Evolutionary conservation across 1,139 yeast genomes (phyloP).

Genomic region (Fermentozyma sake): DNA sequence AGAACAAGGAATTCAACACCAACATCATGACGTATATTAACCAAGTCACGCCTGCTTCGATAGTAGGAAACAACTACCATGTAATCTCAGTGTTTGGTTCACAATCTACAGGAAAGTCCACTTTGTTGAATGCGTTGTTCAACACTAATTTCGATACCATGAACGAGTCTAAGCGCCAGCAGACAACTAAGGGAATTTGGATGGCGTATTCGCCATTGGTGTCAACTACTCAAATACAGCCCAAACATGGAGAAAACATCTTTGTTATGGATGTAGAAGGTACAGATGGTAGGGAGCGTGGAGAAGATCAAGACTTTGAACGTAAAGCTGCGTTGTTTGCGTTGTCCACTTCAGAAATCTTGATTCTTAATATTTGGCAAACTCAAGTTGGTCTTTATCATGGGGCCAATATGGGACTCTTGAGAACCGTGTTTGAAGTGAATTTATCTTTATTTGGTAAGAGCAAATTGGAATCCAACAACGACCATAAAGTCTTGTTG

Average conservation of each 20-base stretch:
- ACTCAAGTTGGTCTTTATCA: slow-evolving; percentile 94
- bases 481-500: slow-evolving; percentile 63
- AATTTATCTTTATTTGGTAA: slow-evolving; percentile 74
- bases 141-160: slow-evolving; percentile 88
- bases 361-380: slow-evolving; percentile 94
- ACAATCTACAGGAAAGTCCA: slow-evolving; percentile 94
- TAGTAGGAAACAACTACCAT: slow-evolving; percentile 73
- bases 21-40: slow-evolving; percentile 32
- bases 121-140: slow-evolving; percentile 78
- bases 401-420: slow-evolving; percentile 94
- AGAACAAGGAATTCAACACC: slow-evolving; percentile 59
- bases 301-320: slow-evolving; percentile 97
- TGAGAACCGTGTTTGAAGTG: slow-evolving; percentile 95
- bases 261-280: slow-evolving; percentile 96
- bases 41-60: slow-evolving; percentile 28
- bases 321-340: slow-evolving; percentile 95
- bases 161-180: slow-evolving; percentile 78
- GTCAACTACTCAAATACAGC: slow-evolving; percentile 19
- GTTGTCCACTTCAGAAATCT: slow-evolving; percentile 81
- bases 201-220: slow-evolving; percentile 57
- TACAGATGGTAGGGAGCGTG: slow-evolving; percentile 95
- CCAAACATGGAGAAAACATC: slow-evolving; percentile 28
- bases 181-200: slow-evolving; percentile 96
- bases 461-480: slow-evolving; percentile 28
- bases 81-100: slow-evolving; percentile 95